Conservation (phyloP, 768 basidiomycete genomes). For the Lactifluus pinguis region DNA sequence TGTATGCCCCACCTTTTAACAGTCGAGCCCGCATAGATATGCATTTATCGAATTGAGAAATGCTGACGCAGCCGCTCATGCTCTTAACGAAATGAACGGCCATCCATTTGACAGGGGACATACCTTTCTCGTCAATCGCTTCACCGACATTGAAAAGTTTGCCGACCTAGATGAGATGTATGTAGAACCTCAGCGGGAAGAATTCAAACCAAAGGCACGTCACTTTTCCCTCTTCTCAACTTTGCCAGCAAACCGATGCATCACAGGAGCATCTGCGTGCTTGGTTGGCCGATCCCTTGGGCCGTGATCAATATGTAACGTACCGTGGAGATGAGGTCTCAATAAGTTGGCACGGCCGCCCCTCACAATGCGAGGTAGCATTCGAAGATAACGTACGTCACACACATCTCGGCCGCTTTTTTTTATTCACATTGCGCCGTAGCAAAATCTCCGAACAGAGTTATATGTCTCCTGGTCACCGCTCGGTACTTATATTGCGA, state of each 20-base stretch:
- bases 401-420: background rate
- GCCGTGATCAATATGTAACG: slow-evolving; percentile 93
- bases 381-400: slow-evolving; percentile 59
- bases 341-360: slow-evolving; percentile 89
- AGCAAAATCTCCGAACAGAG: slow-evolving; percentile 73
- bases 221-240: background rate
- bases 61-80: slow-evolving; percentile 60
- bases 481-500: slow-evolving; percentile 87
- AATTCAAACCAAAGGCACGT: slow-evolving; percentile 65
- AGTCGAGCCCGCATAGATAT: slow-evolving; percentile 39
- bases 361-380: slow-evolving; percentile 75
- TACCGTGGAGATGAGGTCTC: slow-evolving; percentile 88
- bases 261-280: slow-evolving; percentile 86
- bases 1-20: background rate
- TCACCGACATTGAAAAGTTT: slow-evolving; percentile 84
- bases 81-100: slow-evolving; percentile 58
- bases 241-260: background rate
- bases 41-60: slow-evolving; percentile 74
- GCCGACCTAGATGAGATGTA: slow-evolving; percentile 70
- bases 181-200: slow-evolving; percentile 61
- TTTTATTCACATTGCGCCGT: slow-evolving; percentile 28
- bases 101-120: slow-evolving; percentile 84
- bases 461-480: slow-evolving; percentile 97
- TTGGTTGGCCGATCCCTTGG: slow-evolving; percentile 88
- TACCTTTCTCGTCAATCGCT: slow-evolving; percentile 76